Conservation (phyloP, 2,329 filamentous ascomycete genomes). For the Penicillium occitanis region DNA sequence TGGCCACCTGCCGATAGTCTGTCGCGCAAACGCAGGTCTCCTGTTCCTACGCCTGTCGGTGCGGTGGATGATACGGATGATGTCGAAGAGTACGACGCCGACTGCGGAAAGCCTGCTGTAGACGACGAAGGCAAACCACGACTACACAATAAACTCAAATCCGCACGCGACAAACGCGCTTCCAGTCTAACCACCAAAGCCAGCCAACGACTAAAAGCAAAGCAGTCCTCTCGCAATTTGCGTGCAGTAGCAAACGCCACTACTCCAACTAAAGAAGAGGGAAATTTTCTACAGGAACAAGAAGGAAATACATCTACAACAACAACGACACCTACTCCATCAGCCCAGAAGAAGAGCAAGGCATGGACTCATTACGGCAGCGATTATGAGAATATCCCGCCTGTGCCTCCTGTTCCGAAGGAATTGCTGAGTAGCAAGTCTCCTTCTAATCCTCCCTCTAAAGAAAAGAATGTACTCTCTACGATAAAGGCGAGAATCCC, state of each 20-base stretch:
- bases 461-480: constrained; percentile 21
- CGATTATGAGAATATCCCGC: constrained; percentile 38
- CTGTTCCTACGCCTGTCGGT: not conserved
- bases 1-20: constrained; percentile 31
- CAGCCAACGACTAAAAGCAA: constrained; percentile 21
- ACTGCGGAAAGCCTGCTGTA: constrained; percentile 12
- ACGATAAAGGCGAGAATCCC: constrained; percentile 15
- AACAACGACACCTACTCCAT: not conserved
- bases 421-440: constrained; percentile 26
- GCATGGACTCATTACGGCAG: constrained; percentile 13
- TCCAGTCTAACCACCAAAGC: constrained; percentile 22
- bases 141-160: constrained; percentile 12
- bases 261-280: not conserved
- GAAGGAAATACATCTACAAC: constrained; percentile 20
- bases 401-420: constrained; percentile 42
- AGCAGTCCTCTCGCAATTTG: constrained; percentile 22
- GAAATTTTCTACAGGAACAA: constrained; percentile 27
- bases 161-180: constrained; percentile 20
- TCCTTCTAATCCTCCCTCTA: constrained; percentile 28
- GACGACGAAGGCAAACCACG: not conserved
- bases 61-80: not conserved
- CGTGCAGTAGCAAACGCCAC: constrained; percentile 1
- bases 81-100: constrained; percentile 9
- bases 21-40: constrained; percentile 38
- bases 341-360: not conserved